Percentiles rank a stretch among this genome's conserved stretches.
Conservation (phyloP, 352 stramenopile species). For the Phytopythium delawarense region DNA sequence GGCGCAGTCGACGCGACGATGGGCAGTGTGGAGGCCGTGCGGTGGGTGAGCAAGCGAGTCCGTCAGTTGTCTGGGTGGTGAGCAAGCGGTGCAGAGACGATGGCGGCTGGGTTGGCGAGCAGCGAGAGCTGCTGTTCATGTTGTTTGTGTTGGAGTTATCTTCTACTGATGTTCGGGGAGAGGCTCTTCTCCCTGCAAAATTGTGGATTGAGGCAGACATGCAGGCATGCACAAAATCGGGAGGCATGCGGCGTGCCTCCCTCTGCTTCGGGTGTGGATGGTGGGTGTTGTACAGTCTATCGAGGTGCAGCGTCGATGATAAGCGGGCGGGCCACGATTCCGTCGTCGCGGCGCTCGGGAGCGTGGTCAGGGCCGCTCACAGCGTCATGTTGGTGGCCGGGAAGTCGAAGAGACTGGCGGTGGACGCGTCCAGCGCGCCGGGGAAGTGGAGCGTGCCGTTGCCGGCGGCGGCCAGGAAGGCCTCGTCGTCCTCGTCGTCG, state of each 20-base stretch:
- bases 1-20: not conserved
- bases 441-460: conserved; percentile 8
- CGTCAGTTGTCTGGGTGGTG: no score
- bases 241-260: not conserved
- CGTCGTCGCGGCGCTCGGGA: conserved; percentile 1
- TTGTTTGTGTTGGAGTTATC: not conserved
- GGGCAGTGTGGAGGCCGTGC: not conserved
- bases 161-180: not conserved
- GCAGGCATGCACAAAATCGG: not conserved
- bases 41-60: not conserved
- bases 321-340: not conserved
- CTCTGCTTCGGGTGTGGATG: not conserved
- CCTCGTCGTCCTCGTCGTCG: conserved; percentile 35
- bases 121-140: not conserved
- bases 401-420: conserved; percentile 6
- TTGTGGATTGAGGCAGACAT: not conserved
- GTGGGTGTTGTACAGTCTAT: conserved; percentile 38
- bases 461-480: conserved; percentile 7
- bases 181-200: not conserved
- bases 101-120: no score
- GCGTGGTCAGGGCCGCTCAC: conserved; percentile 3
- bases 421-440: not conserved
- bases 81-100: no score
- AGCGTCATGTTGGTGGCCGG: conserved; percentile 23
- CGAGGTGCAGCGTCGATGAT: conserved; percentile 12